phyloP scores from a whole-genome alignment of 2,329 filamentous ascomycete genomes.

The Magnaporthiopsis rhizophila region DNA sequence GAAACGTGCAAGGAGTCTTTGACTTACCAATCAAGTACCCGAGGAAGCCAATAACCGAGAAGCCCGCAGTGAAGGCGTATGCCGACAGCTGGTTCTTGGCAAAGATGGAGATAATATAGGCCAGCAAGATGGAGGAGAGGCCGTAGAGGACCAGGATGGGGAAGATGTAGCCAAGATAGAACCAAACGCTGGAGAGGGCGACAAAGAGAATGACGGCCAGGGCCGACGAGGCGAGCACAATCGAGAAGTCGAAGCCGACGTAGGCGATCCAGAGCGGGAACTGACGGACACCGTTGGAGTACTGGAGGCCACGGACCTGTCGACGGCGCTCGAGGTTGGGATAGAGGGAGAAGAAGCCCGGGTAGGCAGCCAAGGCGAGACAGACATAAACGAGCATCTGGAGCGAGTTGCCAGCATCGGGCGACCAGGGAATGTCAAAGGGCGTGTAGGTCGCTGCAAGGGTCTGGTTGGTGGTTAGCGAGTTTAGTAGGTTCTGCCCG shows the following conservation, averaged over 20 bases:
- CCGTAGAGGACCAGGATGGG: slow-evolving; percentile 75
- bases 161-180: slow-evolving; percentile 73
- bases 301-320: slow-evolving; percentile 77
- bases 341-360: slow-evolving; percentile 83
- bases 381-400: slow-evolving; percentile 78
- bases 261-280: slow-evolving; percentile 83
- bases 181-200: slow-evolving; percentile 60
- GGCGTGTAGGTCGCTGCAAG: slow-evolving; percentile 65
- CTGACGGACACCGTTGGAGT: slow-evolving; percentile 81
- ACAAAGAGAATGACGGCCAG: slow-evolving; percentile 63
- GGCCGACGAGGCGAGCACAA: slow-evolving; percentile 60
- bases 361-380: slow-evolving; percentile 68
- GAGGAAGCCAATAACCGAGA: slow-evolving; percentile 65
- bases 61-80: slow-evolving; percentile 74
- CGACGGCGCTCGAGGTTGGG: slow-evolving; percentile 74
- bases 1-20: no score
- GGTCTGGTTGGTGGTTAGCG: slow-evolving; percentile 56
- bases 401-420: slow-evolving; percentile 61
- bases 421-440: slow-evolving; percentile 68
- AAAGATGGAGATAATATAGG: slow-evolving; percentile 77
- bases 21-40: slow-evolving; percentile 55
- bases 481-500: slow-evolving; percentile 57
- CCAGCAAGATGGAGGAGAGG: slow-evolving; percentile 64
- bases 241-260: slow-evolving; percentile 67
- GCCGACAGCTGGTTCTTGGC: slow-evolving; percentile 71